These are phyloP conservation scores for Entonaema liquescens DNA, from an alignment of 495 filamentous ascomycete species.

Conservation along the genomic window DNA sequence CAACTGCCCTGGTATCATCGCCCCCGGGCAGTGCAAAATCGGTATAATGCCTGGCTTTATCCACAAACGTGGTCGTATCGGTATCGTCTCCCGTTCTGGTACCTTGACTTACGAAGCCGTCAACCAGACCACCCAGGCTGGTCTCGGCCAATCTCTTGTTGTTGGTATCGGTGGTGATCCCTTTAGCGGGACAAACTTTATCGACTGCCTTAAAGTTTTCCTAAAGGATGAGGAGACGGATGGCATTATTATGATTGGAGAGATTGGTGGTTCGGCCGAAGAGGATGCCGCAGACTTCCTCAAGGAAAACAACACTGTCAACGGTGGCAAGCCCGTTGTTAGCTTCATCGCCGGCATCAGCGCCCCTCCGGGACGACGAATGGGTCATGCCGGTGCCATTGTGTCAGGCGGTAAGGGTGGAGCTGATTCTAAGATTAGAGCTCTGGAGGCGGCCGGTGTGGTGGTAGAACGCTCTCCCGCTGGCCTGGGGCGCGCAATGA, in stretches of 20 bases:
- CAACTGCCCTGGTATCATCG: constrained; percentile 99
- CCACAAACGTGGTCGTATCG: constrained; percentile 98
- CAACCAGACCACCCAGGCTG: constrained; percentile 98
- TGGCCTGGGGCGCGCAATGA: constrained; percentile 86
- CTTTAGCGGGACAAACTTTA: constrained; percentile 99
- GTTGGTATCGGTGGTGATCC: constrained; percentile 98
- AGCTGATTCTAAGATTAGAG: constrained; percentile 96
- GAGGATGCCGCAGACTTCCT: constrained; percentile 98
- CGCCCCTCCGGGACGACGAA: constrained; percentile 92
- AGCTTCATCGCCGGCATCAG: constrained; percentile 99
- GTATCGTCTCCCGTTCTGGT: constrained; percentile 97
- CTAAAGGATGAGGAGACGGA: constrained; percentile 95
- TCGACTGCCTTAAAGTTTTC: constrained; percentile 98
- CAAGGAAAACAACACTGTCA: constrained; percentile 84
- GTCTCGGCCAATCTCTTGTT: constrained; percentile 96
- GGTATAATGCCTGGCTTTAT: constrained; percentile 99
- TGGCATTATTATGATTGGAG: constrained; percentile 99
- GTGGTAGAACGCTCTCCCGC: constrained; percentile 96
- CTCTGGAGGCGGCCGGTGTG: constrained; percentile 91
- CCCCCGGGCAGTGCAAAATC: constrained; percentile 98
- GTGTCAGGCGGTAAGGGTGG: constrained; percentile 97
- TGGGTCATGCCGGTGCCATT: constrained; percentile 99
- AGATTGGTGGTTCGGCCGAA: constrained; percentile 97
- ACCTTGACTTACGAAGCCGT: constrained; percentile 99
- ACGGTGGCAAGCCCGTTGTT: constrained; percentile 88